phyloP scores from a whole-genome alignment of 2,329 filamentous ascomycete species.

The Hirsutella thompsonii region DNA sequence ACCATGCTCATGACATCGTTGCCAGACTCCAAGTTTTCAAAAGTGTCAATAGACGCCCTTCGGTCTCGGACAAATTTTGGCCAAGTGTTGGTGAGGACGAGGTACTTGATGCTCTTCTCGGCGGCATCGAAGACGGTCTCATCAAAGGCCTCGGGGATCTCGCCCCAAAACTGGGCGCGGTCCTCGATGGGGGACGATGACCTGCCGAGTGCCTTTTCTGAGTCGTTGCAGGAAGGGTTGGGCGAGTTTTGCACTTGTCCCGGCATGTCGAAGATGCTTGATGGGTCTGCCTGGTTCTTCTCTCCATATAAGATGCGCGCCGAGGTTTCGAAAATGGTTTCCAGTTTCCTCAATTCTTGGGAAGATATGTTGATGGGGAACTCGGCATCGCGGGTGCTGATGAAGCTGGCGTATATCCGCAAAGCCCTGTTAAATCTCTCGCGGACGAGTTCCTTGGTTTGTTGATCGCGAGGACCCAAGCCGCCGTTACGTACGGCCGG shows the following conservation, averaged over 20 bases:
- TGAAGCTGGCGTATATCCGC: slow-evolving; percentile 47
- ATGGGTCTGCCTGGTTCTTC: slow-evolving; percentile 22
- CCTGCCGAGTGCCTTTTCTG: slow-evolving; percentile 1
- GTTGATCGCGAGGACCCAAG: slow-evolving; percentile 5
- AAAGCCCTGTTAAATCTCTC: slow-evolving; percentile 44
- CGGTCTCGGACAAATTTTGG: slow-evolving; percentile 39
- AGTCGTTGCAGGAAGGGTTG: slow-evolving; percentile 3
- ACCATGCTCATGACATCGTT: neutral
- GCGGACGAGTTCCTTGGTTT: slow-evolving; percentile 18
- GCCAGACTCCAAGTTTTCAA: neutral
- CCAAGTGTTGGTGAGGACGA: slow-evolving; percentile 60
- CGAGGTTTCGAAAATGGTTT: slow-evolving; percentile 40
- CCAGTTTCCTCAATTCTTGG: slow-evolving; percentile 34
- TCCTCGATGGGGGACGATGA: slow-evolving; percentile 3
- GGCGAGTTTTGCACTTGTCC: slow-evolving; percentile 16
- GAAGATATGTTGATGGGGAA: slow-evolving; percentile 55
- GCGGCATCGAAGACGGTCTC: slow-evolving; percentile 47
- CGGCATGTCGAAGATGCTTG: slow-evolving; percentile 28
- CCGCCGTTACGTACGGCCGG: slow-evolving; percentile 8
- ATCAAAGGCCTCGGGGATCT: slow-evolving; percentile 38
- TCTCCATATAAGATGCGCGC: slow-evolving; percentile 29
- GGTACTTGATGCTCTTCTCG: slow-evolving; percentile 49
- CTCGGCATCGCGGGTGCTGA: slow-evolving; percentile 44
- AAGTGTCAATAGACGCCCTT: slow-evolving; percentile 10
- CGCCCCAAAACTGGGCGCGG: slow-evolving; percentile 23